These are phyloP conservation scores for Exophiala dermatitidis DNA, from an alignment of 2,329 filamentous ascomycete genomes.

Conservation along the genomic window DNA sequence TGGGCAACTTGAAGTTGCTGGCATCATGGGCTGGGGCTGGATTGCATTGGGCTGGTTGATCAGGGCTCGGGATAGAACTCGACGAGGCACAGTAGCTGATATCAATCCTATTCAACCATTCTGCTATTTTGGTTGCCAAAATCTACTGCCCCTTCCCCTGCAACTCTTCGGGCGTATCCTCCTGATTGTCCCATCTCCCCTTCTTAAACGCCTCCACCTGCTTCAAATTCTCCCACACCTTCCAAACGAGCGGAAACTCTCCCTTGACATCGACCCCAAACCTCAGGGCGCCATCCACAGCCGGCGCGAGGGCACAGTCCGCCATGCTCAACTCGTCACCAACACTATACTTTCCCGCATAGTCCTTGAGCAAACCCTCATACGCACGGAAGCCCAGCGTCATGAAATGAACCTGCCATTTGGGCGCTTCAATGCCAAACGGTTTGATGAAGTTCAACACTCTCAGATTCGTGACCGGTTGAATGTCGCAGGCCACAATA, in stretches of 20 bases:
- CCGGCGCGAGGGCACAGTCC: slow-evolving; percentile 53
- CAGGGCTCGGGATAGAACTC: no score
- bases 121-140: background rate
- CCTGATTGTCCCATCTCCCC: slow-evolving; percentile 50
- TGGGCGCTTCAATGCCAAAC: slow-evolving; percentile 39
- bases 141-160: slow-evolving; percentile 23
- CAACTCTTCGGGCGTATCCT: slow-evolving; percentile 47
- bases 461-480: slow-evolving; percentile 54
- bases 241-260: slow-evolving; percentile 43
- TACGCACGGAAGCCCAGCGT: slow-evolving; percentile 50
- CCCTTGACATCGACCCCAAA: slow-evolving; percentile 47
- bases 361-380: slow-evolving; percentile 38
- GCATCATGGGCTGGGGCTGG: no score
- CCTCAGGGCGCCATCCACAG: slow-evolving; percentile 51
- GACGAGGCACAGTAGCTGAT: no score
- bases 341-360: slow-evolving; percentile 47
- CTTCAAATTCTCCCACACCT: slow-evolving; percentile 43
- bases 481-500: slow-evolving; percentile 52
- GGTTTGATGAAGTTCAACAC: slow-evolving; percentile 46
- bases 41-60: no score
- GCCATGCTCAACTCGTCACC: slow-evolving; percentile 52
- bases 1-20: no score
- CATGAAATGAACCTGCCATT: slow-evolving; percentile 50
- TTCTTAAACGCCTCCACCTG: slow-evolving; percentile 45
- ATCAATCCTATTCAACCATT: no score